These are phyloP conservation scores for Amanita muscaria DNA, from an alignment of 768 basidiomycete species.

Conservation along the genomic window DNA sequence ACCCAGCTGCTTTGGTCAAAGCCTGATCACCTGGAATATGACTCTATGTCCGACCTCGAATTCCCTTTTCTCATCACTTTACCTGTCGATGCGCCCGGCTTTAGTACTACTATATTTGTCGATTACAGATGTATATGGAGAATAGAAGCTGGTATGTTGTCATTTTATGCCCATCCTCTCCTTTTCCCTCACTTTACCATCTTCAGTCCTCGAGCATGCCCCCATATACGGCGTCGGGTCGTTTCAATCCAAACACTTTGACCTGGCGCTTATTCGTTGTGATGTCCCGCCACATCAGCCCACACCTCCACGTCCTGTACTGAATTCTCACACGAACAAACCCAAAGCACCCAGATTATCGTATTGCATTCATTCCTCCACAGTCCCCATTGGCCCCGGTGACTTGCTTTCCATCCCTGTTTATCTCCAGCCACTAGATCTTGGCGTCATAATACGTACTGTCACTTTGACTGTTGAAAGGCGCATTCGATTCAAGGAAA, in stretches of 20 bases:
- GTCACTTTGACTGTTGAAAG: constrained; percentile 63
- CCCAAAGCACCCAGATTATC: constrained; percentile 49
- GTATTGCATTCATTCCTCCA: constrained; percentile 50
- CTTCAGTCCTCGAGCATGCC: constrained; percentile 56
- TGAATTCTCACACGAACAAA: constrained; percentile 39
- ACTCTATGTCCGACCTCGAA: constrained; percentile 55
- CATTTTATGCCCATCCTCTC: constrained; percentile 4
- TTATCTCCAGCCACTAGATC: constrained; percentile 50
- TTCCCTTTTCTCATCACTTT: constrained; percentile 64
- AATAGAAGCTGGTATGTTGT: constrained; percentile 64
- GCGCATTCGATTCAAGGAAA: constrained; percentile 52
- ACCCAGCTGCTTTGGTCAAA: constrained; percentile 63
- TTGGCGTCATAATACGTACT: constrained; percentile 48
- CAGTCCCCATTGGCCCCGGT: constrained; percentile 56
- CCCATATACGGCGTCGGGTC: constrained; percentile 59
- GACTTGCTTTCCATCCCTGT: constrained; percentile 65
- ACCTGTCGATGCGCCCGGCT: constrained; percentile 53
- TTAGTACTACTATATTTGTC: constrained; percentile 64
- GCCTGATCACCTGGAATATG: constrained; percentile 45
- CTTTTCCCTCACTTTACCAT: constrained; percentile 13
- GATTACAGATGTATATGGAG: constrained; percentile 79
- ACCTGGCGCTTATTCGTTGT: constrained; percentile 64
- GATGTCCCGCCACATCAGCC: constrained; percentile 42
- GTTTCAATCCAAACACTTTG: constrained; percentile 61
- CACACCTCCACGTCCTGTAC: constrained; percentile 26